Conservation (phyloP, 2,329 filamentous ascomycete genomes). For the Ceratocystiopsis minuta region DNA sequence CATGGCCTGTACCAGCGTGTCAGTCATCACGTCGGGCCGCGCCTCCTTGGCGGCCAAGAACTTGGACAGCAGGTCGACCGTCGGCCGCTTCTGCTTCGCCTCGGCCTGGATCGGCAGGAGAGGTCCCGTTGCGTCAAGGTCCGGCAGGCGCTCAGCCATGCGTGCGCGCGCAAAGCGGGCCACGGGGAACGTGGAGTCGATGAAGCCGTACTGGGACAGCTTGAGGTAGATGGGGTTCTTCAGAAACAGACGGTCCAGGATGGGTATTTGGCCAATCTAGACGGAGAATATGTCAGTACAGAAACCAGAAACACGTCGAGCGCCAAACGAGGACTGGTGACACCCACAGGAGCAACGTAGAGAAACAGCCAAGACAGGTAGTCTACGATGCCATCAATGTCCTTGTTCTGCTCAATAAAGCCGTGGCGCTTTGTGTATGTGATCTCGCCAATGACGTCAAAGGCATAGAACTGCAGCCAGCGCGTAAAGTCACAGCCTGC, state of each 20-base stretch:
- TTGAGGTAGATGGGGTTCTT: conserved; percentile 61
- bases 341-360: conserved; percentile 44
- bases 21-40: conserved; percentile 54
- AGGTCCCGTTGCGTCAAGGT: conserved; percentile 18
- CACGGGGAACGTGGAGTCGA: conserved; percentile 53
- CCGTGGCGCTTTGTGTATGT: conserved; percentile 61
- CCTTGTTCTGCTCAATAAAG: conserved; percentile 56
- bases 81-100: conserved; percentile 16
- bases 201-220: conserved; percentile 46
- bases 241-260: conserved; percentile 48
- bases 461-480: conserved; percentile 69
- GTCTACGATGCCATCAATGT: conserved; percentile 55
- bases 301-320: neutral
- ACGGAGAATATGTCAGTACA: neutral
- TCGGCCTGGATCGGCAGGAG: conserved; percentile 21
- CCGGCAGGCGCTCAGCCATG: conserved; percentile 44
- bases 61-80: conserved; percentile 49
- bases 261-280: conserved; percentile 53
- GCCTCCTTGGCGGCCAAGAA: conserved; percentile 51
- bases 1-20: conserved; percentile 50
- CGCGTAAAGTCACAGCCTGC: conserved; percentile 43
- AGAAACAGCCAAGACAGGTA: conserved; percentile 47
- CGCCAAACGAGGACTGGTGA: neutral
- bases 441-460: conserved; percentile 64
- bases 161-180: conserved; percentile 52